These are phyloP conservation scores for Plasmodium knowlesi DNA, from an alignment of 169 alveolate genomes.

Conservation along the genomic window DNA sequence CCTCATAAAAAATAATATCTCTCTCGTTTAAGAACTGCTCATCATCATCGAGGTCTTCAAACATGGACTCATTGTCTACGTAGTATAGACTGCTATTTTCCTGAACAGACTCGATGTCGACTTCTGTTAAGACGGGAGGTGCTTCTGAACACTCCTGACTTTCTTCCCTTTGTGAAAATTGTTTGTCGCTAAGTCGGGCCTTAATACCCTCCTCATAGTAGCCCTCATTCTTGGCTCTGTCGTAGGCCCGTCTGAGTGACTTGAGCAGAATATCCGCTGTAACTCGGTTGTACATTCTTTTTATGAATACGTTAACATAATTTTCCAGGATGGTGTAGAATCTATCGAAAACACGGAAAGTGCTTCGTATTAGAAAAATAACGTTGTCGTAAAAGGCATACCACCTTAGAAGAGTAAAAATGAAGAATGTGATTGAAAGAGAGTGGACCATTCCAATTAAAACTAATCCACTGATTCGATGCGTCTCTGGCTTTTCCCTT, in stretches of 20 bases:
- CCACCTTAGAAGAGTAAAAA: background rate
- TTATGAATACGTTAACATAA: constrained; percentile 2
- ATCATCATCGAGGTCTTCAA: constrained; percentile 44
- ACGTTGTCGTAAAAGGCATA: constrained; percentile 37
- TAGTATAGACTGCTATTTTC: background rate
- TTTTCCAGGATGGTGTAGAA: constrained; percentile 21
- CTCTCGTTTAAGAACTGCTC: constrained; percentile 38
- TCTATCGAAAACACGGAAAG: constrained; percentile 34
- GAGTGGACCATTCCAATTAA: constrained; percentile 2
- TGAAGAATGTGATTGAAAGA: background rate
- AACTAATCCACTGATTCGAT: background rate
- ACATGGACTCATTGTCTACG: background rate
- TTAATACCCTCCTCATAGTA: constrained; percentile 6
- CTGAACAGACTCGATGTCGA: background rate
- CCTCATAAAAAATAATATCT: constrained; percentile 16
- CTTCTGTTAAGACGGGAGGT: background rate
- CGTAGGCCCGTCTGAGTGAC: constrained; percentile 6
- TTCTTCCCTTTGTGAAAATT: background rate
- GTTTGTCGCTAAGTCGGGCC: constrained; percentile 8
- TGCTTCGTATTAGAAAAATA: background rate
- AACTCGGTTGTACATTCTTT: background rate
- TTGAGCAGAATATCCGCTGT: constrained; percentile 30
- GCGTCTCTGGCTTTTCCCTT: constrained; percentile 1
- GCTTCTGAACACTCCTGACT: background rate
- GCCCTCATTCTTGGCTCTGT: constrained; percentile 10